Conservation (phyloP, 345 rosid genomes). For the Brassica juncea region DNA sequence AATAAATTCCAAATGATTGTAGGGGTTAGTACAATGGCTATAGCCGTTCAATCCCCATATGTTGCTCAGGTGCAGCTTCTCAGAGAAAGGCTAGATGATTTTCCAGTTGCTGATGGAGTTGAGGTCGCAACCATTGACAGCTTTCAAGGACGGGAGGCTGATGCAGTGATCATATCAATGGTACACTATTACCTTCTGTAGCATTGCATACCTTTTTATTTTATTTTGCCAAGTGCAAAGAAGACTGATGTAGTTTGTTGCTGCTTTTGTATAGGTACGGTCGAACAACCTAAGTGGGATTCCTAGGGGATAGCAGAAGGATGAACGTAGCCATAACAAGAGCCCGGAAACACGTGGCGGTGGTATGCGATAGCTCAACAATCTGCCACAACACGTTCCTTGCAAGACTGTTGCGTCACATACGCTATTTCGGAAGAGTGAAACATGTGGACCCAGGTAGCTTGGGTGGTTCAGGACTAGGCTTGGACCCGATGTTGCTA, state of each 20-base stretch:
- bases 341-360: constrained; percentile 79
- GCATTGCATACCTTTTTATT: neutral
- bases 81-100: constrained; percentile 82
- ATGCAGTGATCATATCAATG: constrained; percentile 96
- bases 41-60: constrained; percentile 94
- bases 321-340: constrained; percentile 94
- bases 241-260: neutral
- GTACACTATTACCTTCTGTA: constrained; percentile 43
- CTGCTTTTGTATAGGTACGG: constrained; percentile 54
- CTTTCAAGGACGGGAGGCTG: constrained; percentile 97
- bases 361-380: constrained; percentile 91
- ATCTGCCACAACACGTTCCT: constrained; percentile 90
- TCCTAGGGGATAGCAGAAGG: constrained; percentile 87
- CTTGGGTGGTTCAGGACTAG: constrained; percentile 83
- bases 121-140: constrained; percentile 96
- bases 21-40: constrained; percentile 81
- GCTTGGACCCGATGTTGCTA: constrained; percentile 88
- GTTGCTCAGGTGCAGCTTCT: constrained; percentile 96
- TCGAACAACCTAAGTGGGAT: constrained; percentile 82
- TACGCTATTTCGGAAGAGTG: constrained; percentile 84
- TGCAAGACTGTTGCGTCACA: constrained; percentile 83
- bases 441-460: constrained; percentile 83
- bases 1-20: constrained; percentile 30
- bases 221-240: neutral
- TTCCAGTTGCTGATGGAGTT: constrained; percentile 75